These are phyloP conservation scores for Penicillium antarcticum DNA, from an alignment of 495 filamentous ascomycete genomes.

Conservation along the genomic window DNA sequence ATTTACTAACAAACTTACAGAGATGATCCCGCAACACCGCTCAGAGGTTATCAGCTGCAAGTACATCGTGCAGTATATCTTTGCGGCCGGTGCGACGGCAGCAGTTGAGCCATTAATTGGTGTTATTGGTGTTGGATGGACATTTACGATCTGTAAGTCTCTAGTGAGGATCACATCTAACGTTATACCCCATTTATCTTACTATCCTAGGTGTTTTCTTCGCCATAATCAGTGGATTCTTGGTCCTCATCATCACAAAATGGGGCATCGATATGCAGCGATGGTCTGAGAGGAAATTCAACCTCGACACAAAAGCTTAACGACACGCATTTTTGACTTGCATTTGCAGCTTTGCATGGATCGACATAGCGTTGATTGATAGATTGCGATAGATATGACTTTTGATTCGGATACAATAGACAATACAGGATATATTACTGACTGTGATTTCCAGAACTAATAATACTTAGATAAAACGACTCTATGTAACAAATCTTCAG, in stretches of 20 bases:
- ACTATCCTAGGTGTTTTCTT: constrained; percentile 30
- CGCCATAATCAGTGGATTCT: constrained; percentile 28
- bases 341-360: background rate
- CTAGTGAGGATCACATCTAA: background rate
- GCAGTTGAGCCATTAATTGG: constrained; percentile 62
- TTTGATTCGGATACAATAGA: constrained; percentile 6
- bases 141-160: constrained; percentile 44
- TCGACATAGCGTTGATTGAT: constrained; percentile 1
- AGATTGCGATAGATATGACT: background rate
- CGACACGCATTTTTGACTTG: background rate
- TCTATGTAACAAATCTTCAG: too few relatives aligned
- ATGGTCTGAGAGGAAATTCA: constrained; percentile 33
- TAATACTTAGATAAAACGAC: too few relatives aligned
- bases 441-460: too few relatives aligned
- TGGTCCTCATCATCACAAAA: constrained; percentile 33
- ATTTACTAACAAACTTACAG: constrained; percentile 11
- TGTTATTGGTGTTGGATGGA: constrained; percentile 64
- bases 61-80: constrained; percentile 68
- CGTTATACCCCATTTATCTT: constrained; percentile 2
- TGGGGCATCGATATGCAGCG: constrained; percentile 44
- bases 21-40: constrained; percentile 43
- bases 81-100: constrained; percentile 62
- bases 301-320: constrained; percentile 14
- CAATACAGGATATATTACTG: background rate
- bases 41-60: constrained; percentile 71